A percentile compares a stretch with the other conserved stretches of the same genome.
These are phyloP conservation scores for Tulasnella sp. DNA, from an alignment of 768 basidiomycete genomes.

Conservation along the genomic window DNA sequence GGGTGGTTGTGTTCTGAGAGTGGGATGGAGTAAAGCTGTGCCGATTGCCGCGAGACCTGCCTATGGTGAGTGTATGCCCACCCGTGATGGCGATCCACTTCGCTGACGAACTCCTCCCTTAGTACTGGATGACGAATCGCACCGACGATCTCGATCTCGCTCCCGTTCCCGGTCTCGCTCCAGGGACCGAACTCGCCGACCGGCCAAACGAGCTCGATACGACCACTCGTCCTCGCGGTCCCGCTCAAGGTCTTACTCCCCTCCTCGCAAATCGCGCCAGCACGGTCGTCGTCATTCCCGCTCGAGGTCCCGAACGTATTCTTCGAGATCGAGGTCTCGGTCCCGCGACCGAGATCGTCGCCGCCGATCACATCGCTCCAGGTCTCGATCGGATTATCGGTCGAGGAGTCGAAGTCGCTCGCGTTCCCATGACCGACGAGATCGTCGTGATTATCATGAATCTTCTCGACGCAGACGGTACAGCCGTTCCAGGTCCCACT, in stretches of 20 bases:
- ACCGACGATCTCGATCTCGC: constrained; percentile 46
- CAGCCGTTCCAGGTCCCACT: constrained; percentile 37
- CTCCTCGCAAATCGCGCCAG: not conserved
- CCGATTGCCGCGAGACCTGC: constrained; percentile 70
- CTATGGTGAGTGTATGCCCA: constrained; percentile 60
- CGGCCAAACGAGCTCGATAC: constrained; percentile 27
- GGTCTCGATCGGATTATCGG: constrained; percentile 9
- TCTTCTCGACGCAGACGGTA: constrained; percentile 32
- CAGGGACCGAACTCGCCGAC: constrained; percentile 24
- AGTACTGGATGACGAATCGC: constrained; percentile 24
- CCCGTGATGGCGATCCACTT: not conserved
- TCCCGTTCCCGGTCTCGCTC: constrained; percentile 46
- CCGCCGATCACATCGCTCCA: not conserved
- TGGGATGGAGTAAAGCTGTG: constrained; percentile 98
- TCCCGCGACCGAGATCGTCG: constrained; percentile 8
- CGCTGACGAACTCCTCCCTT: not conserved
- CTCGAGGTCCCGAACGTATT: constrained; percentile 48
- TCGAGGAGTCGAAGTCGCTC: constrained; percentile 42
- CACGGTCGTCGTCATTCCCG: constrained; percentile 41
- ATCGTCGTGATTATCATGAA: constrained; percentile 37
- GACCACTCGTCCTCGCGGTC: constrained; percentile 14
- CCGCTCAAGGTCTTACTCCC: constrained; percentile 6
- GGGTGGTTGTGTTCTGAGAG: constrained; percentile 84
- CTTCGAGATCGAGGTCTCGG: constrained; percentile 35
- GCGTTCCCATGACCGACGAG: constrained; percentile 46